These are phyloP conservation scores for Podaxis sp. DNA, from an alignment of 768 basidiomycete genomes.

Conservation along the genomic window DNA sequence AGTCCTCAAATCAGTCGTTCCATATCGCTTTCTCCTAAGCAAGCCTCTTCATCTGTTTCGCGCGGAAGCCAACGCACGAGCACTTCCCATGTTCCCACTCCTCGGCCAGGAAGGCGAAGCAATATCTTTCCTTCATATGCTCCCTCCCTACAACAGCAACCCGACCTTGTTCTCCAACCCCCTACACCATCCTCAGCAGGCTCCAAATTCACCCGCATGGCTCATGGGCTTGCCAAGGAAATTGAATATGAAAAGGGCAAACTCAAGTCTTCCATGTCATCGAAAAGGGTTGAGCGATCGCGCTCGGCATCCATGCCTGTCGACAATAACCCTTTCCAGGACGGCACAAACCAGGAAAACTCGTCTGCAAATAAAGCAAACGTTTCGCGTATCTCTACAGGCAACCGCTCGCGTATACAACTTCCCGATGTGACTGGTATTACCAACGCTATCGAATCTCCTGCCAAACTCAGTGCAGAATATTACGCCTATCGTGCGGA, in stretches of 20 bases:
- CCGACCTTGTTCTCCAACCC: constrained; percentile 54
- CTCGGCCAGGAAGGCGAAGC: constrained; percentile 31
- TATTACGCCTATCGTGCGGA: constrained; percentile 51
- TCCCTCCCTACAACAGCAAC: constrained; percentile 33
- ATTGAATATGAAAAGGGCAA: constrained; percentile 39
- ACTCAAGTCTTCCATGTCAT: constrained; percentile 10
- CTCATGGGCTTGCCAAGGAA: constrained; percentile 54
- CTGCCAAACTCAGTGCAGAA: constrained; percentile 53
- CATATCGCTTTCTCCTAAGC: constrained; percentile 20
- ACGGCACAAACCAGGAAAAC: constrained; percentile 23
- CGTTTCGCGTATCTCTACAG: constrained; percentile 8
- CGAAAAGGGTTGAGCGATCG: constrained; percentile 2
- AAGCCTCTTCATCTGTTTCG: constrained; percentile 12
- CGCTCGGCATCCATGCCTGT: constrained; percentile 18
- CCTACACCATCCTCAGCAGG: constrained; percentile 57
- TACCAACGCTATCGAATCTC: constrained; percentile 75
- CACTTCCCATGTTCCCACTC: constrained; percentile 27
- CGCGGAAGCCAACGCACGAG: not conserved
- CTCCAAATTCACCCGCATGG: constrained; percentile 63
- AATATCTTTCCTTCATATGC: constrained; percentile 28
- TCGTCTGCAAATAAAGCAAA: constrained; percentile 18
- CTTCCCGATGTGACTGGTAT: constrained; percentile 85
- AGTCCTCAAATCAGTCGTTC: constrained; percentile 32
- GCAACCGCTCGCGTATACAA: constrained; percentile 42
- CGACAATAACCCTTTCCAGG: constrained; percentile 40